These are phyloP conservation scores for Ehretia macrophylla DNA, from an alignment of 257 asterid genomes.

Conservation along the genomic window DNA sequence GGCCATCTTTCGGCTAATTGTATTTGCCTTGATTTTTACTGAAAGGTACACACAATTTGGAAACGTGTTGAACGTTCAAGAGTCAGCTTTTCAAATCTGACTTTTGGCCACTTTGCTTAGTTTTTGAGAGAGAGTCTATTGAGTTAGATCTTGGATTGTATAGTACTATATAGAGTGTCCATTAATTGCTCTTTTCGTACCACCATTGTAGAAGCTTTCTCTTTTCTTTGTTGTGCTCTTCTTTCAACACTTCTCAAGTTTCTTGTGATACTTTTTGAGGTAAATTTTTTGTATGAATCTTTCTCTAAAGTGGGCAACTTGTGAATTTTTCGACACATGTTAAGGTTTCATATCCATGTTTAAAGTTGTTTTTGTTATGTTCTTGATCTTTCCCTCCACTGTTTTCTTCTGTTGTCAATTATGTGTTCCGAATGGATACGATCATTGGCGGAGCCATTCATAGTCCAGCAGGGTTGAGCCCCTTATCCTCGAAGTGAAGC, in stretches of 20 bases:
- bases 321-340: too few relatives aligned
- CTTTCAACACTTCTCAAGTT: not conserved
- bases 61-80: slow-evolving; percentile 32
- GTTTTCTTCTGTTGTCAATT: too few relatives aligned
- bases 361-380: not conserved
- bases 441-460: too few relatives aligned
- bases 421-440: too few relatives aligned
- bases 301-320: too few relatives aligned
- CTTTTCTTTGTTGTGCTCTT: not conserved
- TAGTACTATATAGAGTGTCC: slow-evolving; percentile 24
- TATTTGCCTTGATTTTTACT: slow-evolving; percentile 31
- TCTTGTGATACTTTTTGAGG: not conserved
- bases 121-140: slow-evolving; percentile 19
- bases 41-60: slow-evolving; percentile 25
- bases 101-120: slow-evolving; percentile 34
- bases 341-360: too few relatives aligned
- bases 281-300: too few relatives aligned
- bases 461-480: too few relatives aligned
- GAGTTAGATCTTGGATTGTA: slow-evolving; percentile 17
- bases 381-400: too few relatives aligned
- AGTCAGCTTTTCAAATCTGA: slow-evolving; percentile 23
- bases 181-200: slow-evolving; percentile 4
- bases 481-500: too few relatives aligned
- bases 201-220: slow-evolving; percentile 1
- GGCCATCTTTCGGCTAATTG: too few relatives aligned